Conservation (phyloP, 345 rosid species). For the Lenwebbia sp. region DNA sequence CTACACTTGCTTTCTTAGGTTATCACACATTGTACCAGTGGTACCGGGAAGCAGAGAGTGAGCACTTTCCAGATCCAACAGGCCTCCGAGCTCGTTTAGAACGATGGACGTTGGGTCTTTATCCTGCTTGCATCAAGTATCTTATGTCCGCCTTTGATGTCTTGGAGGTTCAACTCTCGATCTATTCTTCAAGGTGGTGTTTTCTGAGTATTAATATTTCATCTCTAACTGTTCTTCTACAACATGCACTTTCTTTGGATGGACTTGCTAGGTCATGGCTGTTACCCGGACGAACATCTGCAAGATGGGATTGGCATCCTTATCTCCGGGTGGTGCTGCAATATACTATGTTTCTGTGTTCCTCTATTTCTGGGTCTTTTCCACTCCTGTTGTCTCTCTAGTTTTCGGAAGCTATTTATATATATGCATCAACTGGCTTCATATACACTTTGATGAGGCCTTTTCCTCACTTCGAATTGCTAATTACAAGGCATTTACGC, state of each 20-base stretch:
- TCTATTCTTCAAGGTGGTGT: neutral
- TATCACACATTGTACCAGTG: slow-evolving; percentile 91
- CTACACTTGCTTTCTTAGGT: slow-evolving; percentile 30
- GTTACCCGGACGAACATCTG: slow-evolving; percentile 87
- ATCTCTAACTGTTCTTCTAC: neutral
- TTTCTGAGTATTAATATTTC: neutral
- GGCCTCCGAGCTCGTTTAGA: slow-evolving; percentile 92
- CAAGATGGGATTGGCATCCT: slow-evolving; percentile 63
- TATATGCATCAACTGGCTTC: slow-evolving; percentile 96
- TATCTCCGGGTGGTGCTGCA: slow-evolving; percentile 73
- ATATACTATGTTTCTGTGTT: slow-evolving; percentile 93
- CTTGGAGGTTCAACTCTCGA: slow-evolving; percentile 59
- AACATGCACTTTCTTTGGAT: neutral
- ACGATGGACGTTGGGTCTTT: slow-evolving; percentile 96
- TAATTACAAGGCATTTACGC: slow-evolving; percentile 89
- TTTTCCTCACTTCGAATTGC: slow-evolving; percentile 97
- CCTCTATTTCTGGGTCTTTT: slow-evolving; percentile 98
- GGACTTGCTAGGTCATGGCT: slow-evolving; percentile 73
- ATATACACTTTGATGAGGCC: slow-evolving; percentile 95
- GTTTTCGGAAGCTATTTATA: slow-evolving; percentile 94
- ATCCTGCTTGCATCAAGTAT: slow-evolving; percentile 97
- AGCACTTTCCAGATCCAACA: slow-evolving; percentile 98
- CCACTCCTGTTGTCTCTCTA: slow-evolving; percentile 89
- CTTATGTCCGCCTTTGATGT: slow-evolving; percentile 98
- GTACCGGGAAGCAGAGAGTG: slow-evolving; percentile 84